Percentiles rank a stretch among this genome's conserved stretches.
These are phyloP conservation scores for Monosporozyma aerobia DNA, from an alignment of 805 yeast species.

Conservation along the genomic window DNA sequence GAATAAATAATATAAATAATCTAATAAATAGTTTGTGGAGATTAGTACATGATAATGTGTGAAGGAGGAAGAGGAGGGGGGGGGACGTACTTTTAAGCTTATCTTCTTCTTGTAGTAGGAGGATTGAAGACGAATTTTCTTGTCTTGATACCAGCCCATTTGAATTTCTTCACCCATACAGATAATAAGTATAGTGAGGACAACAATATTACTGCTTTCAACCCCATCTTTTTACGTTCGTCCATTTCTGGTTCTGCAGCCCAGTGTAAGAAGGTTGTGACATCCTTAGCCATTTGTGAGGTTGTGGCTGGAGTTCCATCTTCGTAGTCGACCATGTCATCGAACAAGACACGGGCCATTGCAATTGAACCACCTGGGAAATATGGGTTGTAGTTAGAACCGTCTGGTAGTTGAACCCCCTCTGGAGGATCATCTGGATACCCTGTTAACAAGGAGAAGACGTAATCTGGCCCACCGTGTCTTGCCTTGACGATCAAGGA, in stretches of 20 bases:
- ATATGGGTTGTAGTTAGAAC: conserved; percentile 97
- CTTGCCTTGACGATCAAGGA: conserved; percentile 96
- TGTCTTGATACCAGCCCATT: conserved; percentile 93
- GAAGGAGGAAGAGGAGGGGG: background rate
- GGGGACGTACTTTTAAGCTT: background rate
- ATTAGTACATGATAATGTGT: background rate
- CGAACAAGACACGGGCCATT: conserved; percentile 97
- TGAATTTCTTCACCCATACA: conserved; percentile 92
- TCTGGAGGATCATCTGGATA: conserved; percentile 99
- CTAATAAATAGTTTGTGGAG: background rate
- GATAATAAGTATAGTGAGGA: conserved; percentile 74
- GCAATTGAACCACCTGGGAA: conserved; percentile 99
- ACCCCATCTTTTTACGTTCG: conserved; percentile 93
- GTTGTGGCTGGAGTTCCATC: conserved; percentile 99
- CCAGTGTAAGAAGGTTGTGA: conserved; percentile 92
- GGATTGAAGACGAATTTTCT: conserved; percentile 91
- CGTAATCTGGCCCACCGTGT: conserved; percentile 96
- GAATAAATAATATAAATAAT: conserved; percentile 3
- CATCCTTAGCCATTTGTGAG: conserved; percentile 99
- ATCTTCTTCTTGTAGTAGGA: conserved; percentile 44
- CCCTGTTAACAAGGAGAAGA: conserved; percentile 91
- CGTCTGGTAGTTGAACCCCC: conserved; percentile 87
- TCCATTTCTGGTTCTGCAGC: conserved; percentile 98
- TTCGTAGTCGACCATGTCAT: conserved; percentile 95
- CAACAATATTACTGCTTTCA: conserved; percentile 77